These are phyloP conservation scores for Camellia japonica DNA, from an alignment of 148 eudicot species.

Conservation along the genomic window DNA sequence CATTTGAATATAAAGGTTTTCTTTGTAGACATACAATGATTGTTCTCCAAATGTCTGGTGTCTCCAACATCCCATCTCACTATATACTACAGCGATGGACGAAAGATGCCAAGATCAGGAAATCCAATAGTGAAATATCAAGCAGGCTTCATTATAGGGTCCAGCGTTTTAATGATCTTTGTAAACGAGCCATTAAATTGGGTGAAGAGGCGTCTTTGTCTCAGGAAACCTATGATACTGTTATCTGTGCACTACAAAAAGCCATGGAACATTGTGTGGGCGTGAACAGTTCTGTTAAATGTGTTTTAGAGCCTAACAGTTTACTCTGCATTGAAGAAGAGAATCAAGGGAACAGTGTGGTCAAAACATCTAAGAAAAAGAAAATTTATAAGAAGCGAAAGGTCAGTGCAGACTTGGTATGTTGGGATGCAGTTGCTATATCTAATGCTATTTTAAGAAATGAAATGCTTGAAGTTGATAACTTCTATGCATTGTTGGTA, in stretches of 20 bases:
- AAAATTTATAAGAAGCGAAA: constrained; percentile 14
- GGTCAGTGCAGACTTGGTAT: constrained; percentile 6
- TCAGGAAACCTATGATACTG: constrained; percentile 27
- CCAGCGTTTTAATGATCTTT: constrained; percentile 28
- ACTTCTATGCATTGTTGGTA: background rate
- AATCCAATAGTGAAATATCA: background rate
- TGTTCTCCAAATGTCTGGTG: constrained; percentile 35
- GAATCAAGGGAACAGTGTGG: constrained; percentile 8
- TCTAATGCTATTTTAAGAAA: background rate
- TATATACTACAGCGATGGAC: constrained; percentile 32
- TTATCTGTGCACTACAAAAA: constrained; percentile 22
- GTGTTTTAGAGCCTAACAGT: constrained; percentile 12
- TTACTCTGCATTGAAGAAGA: constrained; percentile 12
- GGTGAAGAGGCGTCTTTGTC: constrained; percentile 33
- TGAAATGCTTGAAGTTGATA: background rate
- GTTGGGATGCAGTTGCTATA: background rate
- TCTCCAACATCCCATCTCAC: constrained; percentile 23
- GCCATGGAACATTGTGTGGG: constrained; percentile 25
- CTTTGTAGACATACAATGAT: constrained; percentile 34
- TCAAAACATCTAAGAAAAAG: constrained; percentile 15
- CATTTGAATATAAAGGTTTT: constrained; percentile 30
- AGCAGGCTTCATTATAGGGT: constrained; percentile 11
- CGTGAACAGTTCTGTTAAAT: constrained; percentile 16
- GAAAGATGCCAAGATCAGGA: constrained; percentile 22
- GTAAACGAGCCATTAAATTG: constrained; percentile 26